A percentile compares a stretch with the other conserved stretches of the same genome.
phyloP scores from a whole-genome alignment of 768 basidiomycete species.

The Dentipellis fragilis region DNA sequence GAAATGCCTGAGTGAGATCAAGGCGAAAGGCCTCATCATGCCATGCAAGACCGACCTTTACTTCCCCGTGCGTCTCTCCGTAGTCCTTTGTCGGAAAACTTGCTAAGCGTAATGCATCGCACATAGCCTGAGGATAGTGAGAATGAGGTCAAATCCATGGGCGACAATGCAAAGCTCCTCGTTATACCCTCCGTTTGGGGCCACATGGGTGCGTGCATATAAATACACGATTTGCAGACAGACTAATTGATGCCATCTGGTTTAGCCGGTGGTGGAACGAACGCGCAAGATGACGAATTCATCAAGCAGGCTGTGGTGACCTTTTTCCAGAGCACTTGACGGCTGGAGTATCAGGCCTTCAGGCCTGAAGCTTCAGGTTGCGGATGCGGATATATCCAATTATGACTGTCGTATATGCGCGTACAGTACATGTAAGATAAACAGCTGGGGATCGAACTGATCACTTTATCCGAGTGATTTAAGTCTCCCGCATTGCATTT shows the following conservation, averaged over 20 bases:
- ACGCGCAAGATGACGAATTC: background rate
- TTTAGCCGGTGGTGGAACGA: slow-evolving; percentile 1
- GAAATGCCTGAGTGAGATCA: slow-evolving; percentile 30
- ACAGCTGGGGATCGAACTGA: no score
- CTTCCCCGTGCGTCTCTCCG: slow-evolving; percentile 29
- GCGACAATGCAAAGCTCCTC: slow-evolving; percentile 31
- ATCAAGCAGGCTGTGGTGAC: background rate
- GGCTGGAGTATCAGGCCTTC: no score
- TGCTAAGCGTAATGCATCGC: slow-evolving; percentile 1
- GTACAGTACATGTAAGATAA: no score
- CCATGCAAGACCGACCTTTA: slow-evolving; percentile 49
- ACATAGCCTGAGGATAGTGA: slow-evolving; percentile 45
- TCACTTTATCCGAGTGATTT: no score
- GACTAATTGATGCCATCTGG: background rate
- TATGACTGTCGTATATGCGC: no score
- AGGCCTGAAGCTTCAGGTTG: no score
- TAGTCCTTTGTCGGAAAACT: background rate
- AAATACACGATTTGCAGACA: slow-evolving; percentile 2
- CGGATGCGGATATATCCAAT: no score
- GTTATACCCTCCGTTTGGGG: slow-evolving; percentile 52
- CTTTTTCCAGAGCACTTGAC: background rate
- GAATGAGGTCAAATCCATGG: slow-evolving; percentile 33
- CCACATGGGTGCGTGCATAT: slow-evolving; percentile 35
- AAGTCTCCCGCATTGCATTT: no score
- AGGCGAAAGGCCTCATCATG: slow-evolving; percentile 42